Percentiles rank a stretch among this genome's conserved stretches.
phyloP scores from a whole-genome alignment of 116 monocot genomes.

The Papilionanthe hybrid region DNA sequence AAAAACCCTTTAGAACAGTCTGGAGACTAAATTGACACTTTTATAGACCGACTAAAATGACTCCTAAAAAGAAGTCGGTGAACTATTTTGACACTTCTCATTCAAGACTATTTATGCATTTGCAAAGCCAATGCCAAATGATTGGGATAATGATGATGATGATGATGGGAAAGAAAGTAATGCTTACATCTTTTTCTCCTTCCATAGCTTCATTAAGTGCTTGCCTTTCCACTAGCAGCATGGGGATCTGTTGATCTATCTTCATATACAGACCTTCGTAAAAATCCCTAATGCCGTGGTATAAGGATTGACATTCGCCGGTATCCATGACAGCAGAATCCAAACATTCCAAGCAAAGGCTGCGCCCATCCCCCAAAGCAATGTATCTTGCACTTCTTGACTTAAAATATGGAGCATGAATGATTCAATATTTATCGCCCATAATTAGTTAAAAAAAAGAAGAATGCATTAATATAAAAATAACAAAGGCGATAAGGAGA shows the following conservation, averaged over 20 bases:
- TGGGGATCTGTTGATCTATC: constrained; percentile 93
- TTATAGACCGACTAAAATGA: too few species aligned
- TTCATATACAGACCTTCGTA: constrained; percentile 97
- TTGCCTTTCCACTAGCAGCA: constrained; percentile 93
- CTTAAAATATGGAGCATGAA: constrained; percentile 25
- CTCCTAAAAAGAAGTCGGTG: too few species aligned
- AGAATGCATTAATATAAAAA: background rate
- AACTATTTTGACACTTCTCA: too few species aligned
- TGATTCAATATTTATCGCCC: background rate
- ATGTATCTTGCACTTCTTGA: constrained; percentile 65
- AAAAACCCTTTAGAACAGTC: too few species aligned
- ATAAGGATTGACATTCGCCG: constrained; percentile 87
- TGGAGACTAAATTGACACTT: too few species aligned
- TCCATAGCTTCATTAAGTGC: constrained; percentile 97
- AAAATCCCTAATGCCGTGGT: constrained; percentile 89
- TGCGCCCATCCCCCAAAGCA: constrained; percentile 76
- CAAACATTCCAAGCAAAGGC: constrained; percentile 84
- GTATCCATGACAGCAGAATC: constrained; percentile 92
- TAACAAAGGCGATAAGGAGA: background rate
- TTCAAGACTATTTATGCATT: background rate
- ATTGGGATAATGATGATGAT: background rate
- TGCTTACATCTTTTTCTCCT: constrained; percentile 76
- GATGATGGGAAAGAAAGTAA: background rate
- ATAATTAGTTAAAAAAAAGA: constrained; percentile 7
- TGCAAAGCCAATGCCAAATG: background rate